phyloP scores from a whole-genome alignment of 805 yeast species.

The Candida cerambycidarum region DNA sequence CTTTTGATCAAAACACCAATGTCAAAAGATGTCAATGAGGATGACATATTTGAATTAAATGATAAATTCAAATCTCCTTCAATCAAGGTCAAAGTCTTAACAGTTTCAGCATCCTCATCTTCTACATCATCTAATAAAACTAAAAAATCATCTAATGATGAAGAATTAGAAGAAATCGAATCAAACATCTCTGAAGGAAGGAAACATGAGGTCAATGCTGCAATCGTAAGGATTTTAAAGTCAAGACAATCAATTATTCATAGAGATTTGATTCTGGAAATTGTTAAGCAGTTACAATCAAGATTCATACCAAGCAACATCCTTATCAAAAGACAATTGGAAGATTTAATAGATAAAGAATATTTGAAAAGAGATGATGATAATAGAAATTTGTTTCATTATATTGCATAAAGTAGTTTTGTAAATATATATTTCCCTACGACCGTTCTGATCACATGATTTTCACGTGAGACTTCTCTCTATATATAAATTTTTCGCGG shows the following conservation, averaged over 20 bases:
- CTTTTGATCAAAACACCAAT: conserved; percentile 72
- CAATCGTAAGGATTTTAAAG: conserved; percentile 86
- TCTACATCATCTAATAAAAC: conserved; percentile 25
- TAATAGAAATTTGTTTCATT: conserved; percentile 59
- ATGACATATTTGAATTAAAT: conserved; percentile 68
- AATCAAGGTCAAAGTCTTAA: conserved; percentile 69
- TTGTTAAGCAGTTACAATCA: conserved; percentile 54
- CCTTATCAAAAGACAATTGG: conserved; percentile 70
- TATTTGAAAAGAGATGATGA: conserved; percentile 71
- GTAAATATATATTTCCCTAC: neutral
- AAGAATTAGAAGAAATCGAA: conserved; percentile 54
- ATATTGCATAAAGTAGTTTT: conserved; percentile 51
- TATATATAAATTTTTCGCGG: neutral
- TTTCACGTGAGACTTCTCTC: neutral
- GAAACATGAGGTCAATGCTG: conserved; percentile 73
- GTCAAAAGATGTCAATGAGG: conserved; percentile 64
- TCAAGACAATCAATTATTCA: conserved; percentile 61
- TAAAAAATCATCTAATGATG: conserved; percentile 47
- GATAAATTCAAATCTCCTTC: conserved; percentile 66
- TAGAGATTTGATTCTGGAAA: conserved; percentile 65
- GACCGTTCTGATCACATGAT: neutral
- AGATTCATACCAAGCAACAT: conserved; percentile 71
- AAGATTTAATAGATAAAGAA: conserved; percentile 75
- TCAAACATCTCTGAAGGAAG: conserved; percentile 62
- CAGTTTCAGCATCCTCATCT: conserved; percentile 44